Evolutionary conservation across 441 rosid genomes (phyloP), one percentile per base, ranked within the genome.

Genomic region (Eugenia klotzschiana): DNA sequence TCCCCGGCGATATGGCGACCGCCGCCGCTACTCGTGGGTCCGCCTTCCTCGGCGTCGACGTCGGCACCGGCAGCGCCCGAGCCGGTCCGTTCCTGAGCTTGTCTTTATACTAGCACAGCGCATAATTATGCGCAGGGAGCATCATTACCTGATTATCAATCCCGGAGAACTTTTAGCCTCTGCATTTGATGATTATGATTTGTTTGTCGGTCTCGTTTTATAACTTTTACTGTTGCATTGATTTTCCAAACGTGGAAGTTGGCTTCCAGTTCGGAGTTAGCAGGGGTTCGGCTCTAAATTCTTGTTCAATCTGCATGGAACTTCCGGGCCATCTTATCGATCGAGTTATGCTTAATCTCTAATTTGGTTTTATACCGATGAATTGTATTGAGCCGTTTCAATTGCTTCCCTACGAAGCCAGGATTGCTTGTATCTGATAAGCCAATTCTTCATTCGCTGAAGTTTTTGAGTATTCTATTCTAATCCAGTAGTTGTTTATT

Each of bases 31-130:
- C 56, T n/a, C 86, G 91, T 81, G 84, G 84, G 56, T 85, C 94
- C 74, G 85, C 91, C 82, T 94, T 93, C 86, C 96, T 96, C 85
- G 97, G 99, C 51, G 93, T 95, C 37, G 98, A 96, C 88, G 97
- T 96, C 55, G 99, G 99, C 87, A 95, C 98, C 33, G 97, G 98
- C 87, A 96, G 99, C 85, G 98, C 98, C 51, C 96, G 98, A 77
- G 98, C 98, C 73, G 99, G 98, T 94, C 33, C 85, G 22, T 82
- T 49, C 53, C 74, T 79, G 82, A 16, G 8, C 49, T 81, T 43
- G 40, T 2, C 37, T 85, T 50, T 51, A 2, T 54, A 14, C 60
- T 51, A n/a, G 26, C 54, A 46, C n/a, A 14, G 9, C 25, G 56
- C 56, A 40, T 16, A 1, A 57, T 33, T 25, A 53, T 41, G 55